Conservation (phyloP, 1,139 yeast genomes). For the Trichomonascaceae sp. region DNA sequence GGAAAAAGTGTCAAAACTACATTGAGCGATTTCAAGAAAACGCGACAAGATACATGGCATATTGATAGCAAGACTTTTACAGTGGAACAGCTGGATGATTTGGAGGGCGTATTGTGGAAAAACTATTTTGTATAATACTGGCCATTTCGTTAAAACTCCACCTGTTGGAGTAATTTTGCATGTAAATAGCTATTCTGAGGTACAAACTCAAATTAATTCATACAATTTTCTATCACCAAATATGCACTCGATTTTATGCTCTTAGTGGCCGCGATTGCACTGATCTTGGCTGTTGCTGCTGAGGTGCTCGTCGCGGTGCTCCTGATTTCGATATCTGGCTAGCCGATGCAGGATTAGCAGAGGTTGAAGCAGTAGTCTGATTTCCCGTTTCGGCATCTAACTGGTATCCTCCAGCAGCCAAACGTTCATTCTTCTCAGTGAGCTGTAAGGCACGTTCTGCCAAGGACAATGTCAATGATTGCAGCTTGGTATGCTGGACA, state of each 20-base stretch:
- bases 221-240: not conserved
- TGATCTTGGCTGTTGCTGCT: constrained; percentile 9
- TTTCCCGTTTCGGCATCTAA: constrained; percentile 13
- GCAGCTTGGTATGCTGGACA: constrained; percentile 77
- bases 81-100: constrained; percentile 75
- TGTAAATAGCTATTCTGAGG: not conserved
- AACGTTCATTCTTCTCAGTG: constrained; percentile 80
- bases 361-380: not conserved
- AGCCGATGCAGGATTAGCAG: not conserved
- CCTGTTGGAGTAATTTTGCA: not conserved
- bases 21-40: constrained; percentile 80
- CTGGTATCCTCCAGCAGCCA: constrained; percentile 69
- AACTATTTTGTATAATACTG: constrained; percentile 68
- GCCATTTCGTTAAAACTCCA: not conserved
- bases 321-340: constrained; percentile 7
- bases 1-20: constrained; percentile 82
- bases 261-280: constrained; percentile 8
- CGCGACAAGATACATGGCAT: constrained; percentile 96
- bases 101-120: constrained; percentile 92
- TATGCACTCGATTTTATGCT: not conserved
- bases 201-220: not conserved
- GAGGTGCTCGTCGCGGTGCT: constrained; percentile 5
- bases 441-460: constrained; percentile 81
- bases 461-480: constrained; percentile 80
- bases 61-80: constrained; percentile 74